Percentiles rank a stretch among this genome's conserved stretches.
These are phyloP conservation scores for Mucor circinelloides DNA, from an alignment of 371 early-diverging fungal genomes.

Conservation along the genomic window DNA sequence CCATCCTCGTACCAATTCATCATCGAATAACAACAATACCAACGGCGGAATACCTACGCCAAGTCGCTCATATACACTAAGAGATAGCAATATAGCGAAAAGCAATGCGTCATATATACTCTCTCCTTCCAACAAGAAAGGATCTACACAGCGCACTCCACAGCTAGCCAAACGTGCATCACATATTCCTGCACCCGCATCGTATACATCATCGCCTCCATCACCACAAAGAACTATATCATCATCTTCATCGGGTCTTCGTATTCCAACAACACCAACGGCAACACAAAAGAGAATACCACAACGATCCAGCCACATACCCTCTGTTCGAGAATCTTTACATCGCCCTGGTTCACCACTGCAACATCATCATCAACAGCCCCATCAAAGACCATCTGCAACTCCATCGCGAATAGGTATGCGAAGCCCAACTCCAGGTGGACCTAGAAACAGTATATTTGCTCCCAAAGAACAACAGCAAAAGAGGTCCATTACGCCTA, in stretches of 20 bases:
- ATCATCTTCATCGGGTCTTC: conserved; percentile 17
- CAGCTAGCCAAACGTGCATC: conserved; percentile 48
- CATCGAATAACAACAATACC: background rate
- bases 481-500: conserved; percentile 5
- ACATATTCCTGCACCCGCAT: conserved; percentile 49
- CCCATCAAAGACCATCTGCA: conserved; percentile 1
- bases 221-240: conserved; percentile 32
- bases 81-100: conserved; percentile 3
- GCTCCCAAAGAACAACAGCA: background rate
- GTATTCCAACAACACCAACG: conserved; percentile 7
- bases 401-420: conserved; percentile 21
- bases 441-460: conserved; percentile 15
- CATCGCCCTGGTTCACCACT: conserved; percentile 19
- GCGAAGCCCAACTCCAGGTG: conserved; percentile 21
- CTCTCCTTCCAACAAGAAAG: conserved; percentile 5
- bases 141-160: conserved; percentile 15
- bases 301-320: conserved; percentile 43
- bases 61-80: conserved; percentile 22
- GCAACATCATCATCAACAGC: background rate
- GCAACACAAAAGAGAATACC: conserved; percentile 16
- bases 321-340: conserved; percentile 23
- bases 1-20: conserved; percentile 16
- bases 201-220: conserved; percentile 23
- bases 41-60: conserved; percentile 25
- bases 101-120: conserved; percentile 1